Percentiles rank a stretch among this genome's conserved stretches.
Evolutionary conservation across 768 basidiomycete species (phyloP).

Genomic region (Lentinula aciculospora): DNA sequence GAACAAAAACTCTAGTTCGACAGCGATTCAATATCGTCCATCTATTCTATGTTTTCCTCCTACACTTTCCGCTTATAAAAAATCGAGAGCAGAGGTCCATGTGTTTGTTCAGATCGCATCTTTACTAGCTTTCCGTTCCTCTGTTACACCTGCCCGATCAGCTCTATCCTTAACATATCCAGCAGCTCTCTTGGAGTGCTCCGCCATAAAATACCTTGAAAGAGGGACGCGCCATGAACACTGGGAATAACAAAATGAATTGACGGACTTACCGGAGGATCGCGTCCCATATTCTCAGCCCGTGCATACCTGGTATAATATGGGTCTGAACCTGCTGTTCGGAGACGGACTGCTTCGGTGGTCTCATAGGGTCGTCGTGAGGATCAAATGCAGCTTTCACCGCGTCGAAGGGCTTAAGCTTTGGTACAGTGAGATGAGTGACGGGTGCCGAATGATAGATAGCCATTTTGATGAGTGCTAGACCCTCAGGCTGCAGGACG

Average conservation of each 20-base stretch:
- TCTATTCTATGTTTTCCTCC: too few species aligned
- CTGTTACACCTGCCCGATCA: neutral
- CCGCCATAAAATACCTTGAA: conserved; percentile 9
- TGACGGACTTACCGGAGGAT: conserved; percentile 34
- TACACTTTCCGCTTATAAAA: neutral
- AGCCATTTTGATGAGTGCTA: conserved; percentile 49
- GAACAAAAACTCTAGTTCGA: too few species aligned
- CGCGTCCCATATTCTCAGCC: conserved; percentile 50
- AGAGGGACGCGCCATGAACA: neutral
- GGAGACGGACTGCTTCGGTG: conserved; percentile 50
- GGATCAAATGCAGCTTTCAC: conserved; percentile 45
- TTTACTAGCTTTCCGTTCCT: neutral
- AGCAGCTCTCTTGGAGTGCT: conserved; percentile 6
- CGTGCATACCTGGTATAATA: conserved; percentile 40
- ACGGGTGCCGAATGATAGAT: conserved; percentile 51
- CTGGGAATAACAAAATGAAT: neutral
- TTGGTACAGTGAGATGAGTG: conserved; percentile 49
- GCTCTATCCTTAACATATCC: neutral
- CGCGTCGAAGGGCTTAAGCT: conserved; percentile 35
- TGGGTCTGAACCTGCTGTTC: conserved; percentile 43
- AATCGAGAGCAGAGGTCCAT: too few species aligned
- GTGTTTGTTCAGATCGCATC: neutral
- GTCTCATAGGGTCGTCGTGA: conserved; percentile 36
- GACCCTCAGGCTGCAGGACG: conserved; percentile 38
- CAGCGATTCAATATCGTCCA: too few species aligned